phyloP scores from a whole-genome alignment of 2,329 filamentous ascomycete species.

The Ascochyta lentis region DNA sequence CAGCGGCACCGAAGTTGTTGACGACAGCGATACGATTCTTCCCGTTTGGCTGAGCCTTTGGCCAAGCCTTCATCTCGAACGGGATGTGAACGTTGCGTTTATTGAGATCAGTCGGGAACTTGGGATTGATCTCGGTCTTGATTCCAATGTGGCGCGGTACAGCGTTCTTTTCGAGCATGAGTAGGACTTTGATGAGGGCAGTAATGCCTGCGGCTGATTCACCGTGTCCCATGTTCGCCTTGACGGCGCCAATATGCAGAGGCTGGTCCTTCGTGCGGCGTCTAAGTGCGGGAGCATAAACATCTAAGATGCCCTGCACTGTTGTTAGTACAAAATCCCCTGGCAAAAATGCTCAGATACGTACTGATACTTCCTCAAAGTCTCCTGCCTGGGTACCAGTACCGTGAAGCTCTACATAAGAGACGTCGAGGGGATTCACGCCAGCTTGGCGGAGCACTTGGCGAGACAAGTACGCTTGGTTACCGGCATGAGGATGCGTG shows the following conservation, averaged over 20 bases:
- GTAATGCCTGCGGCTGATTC: conserved; percentile 40
- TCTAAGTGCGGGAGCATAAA: conserved; percentile 11
- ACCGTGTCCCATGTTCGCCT: conserved; percentile 41
- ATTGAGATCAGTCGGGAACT: conserved; percentile 27
- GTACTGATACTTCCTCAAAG: conserved; percentile 17
- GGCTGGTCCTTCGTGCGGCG: not conserved
- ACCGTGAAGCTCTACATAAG: conserved; percentile 38
- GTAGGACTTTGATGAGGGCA: conserved; percentile 40
- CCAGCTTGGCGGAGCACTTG: conserved; percentile 35
- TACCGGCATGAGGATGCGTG: conserved; percentile 22
- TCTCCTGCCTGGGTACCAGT: conserved; percentile 40
- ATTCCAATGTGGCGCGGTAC: conserved; percentile 39
- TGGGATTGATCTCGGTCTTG: conserved; percentile 26
- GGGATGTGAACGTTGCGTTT: conserved; percentile 27
- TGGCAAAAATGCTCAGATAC: too few species aligned
- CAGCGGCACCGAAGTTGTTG: conserved; percentile 44
- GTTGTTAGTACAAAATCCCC: too few species aligned
- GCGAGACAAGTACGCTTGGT: conserved; percentile 11
- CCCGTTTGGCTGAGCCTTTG: too few species aligned
- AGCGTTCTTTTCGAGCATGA: conserved; percentile 23
- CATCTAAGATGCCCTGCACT: too few species aligned
- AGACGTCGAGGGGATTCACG: conserved; percentile 38
- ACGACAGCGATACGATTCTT: conserved; percentile 12
- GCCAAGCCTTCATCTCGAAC: too few species aligned
- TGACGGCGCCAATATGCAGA: conserved; percentile 34